Base-by-base conservation (phyloP, 139 green algal species). In the Astrephomene gubernaculifera region DNA sequence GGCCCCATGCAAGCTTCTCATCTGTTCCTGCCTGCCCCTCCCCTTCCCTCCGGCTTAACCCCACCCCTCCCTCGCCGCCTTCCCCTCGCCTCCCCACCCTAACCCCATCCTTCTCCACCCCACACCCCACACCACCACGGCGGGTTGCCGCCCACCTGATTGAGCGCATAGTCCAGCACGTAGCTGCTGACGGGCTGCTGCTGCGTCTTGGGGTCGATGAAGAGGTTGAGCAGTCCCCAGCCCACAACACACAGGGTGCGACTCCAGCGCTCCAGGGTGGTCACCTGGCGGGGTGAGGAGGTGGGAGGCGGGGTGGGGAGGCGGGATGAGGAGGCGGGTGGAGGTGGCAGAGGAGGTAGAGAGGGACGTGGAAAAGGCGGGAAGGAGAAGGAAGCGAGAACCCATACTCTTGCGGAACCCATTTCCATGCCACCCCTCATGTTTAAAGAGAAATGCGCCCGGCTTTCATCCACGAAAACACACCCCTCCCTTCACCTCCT, bases 81-180 rank as follows among this genome's bases (percentile, higher is more conserved):
- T 10, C 31, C 63, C n/a, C 31, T 10, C n/a, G 19, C 33, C 36
- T 31, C 36, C 10, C 67, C 6, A 10, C 1, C 21, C 36, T 36
- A 31, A 21, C 2, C 39, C 39, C 27, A 21, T 27, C 67, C 67
- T 19, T 24, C 38, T 19, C 22, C 21, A 36, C 67, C 38, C 67
- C 17, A 2, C 36, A 31, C 36, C 10, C 67, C 6, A 10, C 1
- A 9, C 36, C 67, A 31, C 67, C 0, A 24, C 39, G 19, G 8
- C 39, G n/a, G n/a, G 38, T 38, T 19, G 29, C 38, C 38, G 6
- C 21, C 4, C 22, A 85, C 90, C 88, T 93, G 88, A 53, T 94
- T 94, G 27, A 95, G 87, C 24, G 92, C 84, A 75, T 95, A 95
- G 76, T 93, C 90, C 21, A 84, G 69, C 24, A 92, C 79, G 72